A percentile compares a stretch with the other conserved stretches of the same genome.
These are phyloP conservation scores for Sextonia rubra DNA, from an alignment of 164 flowering plant genomes.

Conservation along the genomic window DNA sequence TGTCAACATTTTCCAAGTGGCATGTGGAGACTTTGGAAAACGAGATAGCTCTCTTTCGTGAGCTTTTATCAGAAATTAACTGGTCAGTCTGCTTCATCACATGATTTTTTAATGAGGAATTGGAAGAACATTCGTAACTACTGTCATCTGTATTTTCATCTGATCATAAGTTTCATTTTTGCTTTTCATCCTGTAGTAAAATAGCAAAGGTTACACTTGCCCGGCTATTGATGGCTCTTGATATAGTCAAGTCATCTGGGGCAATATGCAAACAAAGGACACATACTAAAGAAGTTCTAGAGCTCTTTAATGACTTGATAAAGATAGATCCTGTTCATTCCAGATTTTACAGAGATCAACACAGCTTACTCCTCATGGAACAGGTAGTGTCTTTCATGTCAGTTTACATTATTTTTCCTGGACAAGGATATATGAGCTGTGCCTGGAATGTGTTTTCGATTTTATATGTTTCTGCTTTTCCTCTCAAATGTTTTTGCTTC, in stretches of 20 bases:
- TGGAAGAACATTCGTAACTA: not conserved
- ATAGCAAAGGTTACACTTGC: slow-evolving; percentile 92
- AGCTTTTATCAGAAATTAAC: slow-evolving; percentile 43
- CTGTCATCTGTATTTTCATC: not conserved
- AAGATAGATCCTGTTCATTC: slow-evolving; percentile 66
- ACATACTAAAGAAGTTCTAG: slow-evolving; percentile 58
- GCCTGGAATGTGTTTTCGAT: not conserved
- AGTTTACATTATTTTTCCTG: not conserved
- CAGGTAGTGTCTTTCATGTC: slow-evolving; percentile 41
- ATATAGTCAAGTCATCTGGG: slow-evolving; percentile 32
- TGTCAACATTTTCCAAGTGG: slow-evolving; percentile 36
- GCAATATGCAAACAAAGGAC: slow-evolving; percentile 19
- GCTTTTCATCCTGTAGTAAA: slow-evolving; percentile 46
- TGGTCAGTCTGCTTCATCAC: slow-evolving; percentile 35
- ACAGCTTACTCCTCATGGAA: slow-evolving; percentile 52
- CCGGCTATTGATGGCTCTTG: slow-evolving; percentile 61
- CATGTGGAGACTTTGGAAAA: slow-evolving; percentile 31
- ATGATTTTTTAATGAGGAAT: not conserved
- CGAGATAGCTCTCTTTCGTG: slow-evolving; percentile 60
- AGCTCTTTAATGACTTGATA: slow-evolving; percentile 55
- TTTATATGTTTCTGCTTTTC: not conserved
- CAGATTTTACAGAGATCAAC: slow-evolving; percentile 65
- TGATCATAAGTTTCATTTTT: not conserved
- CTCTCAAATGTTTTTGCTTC: not conserved
- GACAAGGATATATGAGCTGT: not conserved